These are phyloP conservation scores for Claviceps paspali DNA, from an alignment of 2,329 filamentous ascomycete genomes.

Conservation along the genomic window DNA sequence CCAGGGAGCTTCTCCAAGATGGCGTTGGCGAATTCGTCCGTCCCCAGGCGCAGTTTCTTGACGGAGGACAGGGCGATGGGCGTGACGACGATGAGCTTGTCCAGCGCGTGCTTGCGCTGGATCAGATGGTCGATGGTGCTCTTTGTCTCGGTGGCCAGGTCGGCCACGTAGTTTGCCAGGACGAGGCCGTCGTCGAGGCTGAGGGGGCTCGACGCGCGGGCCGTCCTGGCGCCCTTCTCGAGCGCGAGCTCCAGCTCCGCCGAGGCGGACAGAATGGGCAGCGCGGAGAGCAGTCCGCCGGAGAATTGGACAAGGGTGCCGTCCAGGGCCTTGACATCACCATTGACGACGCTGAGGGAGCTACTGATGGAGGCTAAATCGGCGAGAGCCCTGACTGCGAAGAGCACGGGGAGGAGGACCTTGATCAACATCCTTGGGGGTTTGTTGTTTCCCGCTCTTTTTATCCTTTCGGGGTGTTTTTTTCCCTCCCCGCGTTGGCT, in stretches of 20 bases:
- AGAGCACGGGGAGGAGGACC: not conserved
- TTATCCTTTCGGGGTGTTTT: too few species aligned
- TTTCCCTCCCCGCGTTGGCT: too few species aligned
- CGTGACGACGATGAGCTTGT: slow-evolving; percentile 24
- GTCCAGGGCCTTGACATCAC: slow-evolving; percentile 19
- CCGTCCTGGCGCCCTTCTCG: slow-evolving; percentile 22
- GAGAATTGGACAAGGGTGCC: slow-evolving; percentile 20
- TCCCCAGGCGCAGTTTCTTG: slow-evolving; percentile 23
- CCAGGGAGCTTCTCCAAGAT: slow-evolving; percentile 25
- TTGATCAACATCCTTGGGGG: not conserved
- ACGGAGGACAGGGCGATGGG: slow-evolving; percentile 27
- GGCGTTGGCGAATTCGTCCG: slow-evolving; percentile 20
- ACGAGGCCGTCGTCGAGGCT: slow-evolving; percentile 20
- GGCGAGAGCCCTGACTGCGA: slow-evolving; percentile 14
- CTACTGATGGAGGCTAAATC: slow-evolving; percentile 16
- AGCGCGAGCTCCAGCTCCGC: slow-evolving; percentile 23
- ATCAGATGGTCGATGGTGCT: slow-evolving; percentile 22
- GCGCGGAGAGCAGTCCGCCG: slow-evolving; percentile 20
- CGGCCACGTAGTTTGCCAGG: slow-evolving; percentile 21
- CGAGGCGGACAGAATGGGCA: slow-evolving; percentile 25
- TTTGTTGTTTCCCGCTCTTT: too few species aligned
- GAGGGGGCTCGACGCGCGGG: slow-evolving; percentile 22
- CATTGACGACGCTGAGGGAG: slow-evolving; percentile 23
- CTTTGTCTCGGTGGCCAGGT: slow-evolving; percentile 23
- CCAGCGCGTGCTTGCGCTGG: slow-evolving; percentile 26